phyloP scores from a whole-genome alignment of 2,329 filamentous ascomycete species.

The Magnaporthales sp. region DNA sequence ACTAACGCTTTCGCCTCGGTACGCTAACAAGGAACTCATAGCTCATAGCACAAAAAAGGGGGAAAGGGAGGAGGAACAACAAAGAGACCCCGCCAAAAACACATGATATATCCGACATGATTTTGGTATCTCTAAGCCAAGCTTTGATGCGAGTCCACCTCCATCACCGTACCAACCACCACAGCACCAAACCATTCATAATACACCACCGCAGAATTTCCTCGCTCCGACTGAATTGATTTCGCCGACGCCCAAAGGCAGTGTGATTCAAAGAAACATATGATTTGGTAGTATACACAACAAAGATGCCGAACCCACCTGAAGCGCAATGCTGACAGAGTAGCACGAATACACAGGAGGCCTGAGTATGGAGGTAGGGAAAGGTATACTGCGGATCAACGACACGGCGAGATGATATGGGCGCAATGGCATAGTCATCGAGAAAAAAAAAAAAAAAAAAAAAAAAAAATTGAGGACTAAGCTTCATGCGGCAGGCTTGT shows the following conservation, averaged over 20 bases:
- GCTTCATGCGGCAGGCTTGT: neutral
- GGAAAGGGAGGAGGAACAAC: neutral
- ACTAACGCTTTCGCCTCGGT: neutral
- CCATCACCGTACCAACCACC: neutral
- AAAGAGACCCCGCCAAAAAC: neutral
- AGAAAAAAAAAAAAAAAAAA: neutral
- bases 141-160: neutral
- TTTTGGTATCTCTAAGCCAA: neutral
- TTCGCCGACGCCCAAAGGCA: neutral
- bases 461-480: neutral
- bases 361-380: neutral
- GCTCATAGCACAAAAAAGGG: neutral
- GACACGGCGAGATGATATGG: neutral
- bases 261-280: constrained; percentile 1
- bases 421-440: neutral
- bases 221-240: neutral
- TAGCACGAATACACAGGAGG: neutral
- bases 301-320: neutral
- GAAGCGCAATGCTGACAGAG: neutral
- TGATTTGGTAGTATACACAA: constrained; percentile 1
- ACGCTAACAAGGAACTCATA: constrained; percentile 1
- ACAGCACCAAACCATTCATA: neutral
- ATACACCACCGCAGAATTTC: neutral
- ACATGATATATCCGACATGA: neutral
- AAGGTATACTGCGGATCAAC: neutral